A percentile compares a stretch with the other conserved stretches of the same genome.
phyloP scores from a whole-genome alignment of 495 filamentous ascomycete species.

The Cryomyces minteri region DNA sequence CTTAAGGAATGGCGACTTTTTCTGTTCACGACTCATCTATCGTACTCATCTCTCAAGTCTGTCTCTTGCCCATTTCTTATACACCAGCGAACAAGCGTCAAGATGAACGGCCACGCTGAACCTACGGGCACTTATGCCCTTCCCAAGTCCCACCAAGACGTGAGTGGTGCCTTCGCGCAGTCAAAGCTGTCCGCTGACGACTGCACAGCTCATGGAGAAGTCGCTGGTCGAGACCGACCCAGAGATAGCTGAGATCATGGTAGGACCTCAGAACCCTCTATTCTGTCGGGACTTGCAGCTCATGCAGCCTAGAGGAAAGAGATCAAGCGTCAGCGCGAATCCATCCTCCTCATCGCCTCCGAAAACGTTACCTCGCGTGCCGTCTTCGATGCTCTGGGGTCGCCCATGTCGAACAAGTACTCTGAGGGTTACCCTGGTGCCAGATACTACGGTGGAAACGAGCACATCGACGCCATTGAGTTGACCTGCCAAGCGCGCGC shows the following conservation, averaged over 20 bases:
- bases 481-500: conserved; percentile 90
- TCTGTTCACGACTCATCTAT: no score
- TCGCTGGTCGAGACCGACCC: conserved; percentile 70
- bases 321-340: conserved; percentile 94
- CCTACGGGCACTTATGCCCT: conserved; percentile 50
- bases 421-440: conserved; percentile 97
- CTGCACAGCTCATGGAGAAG: conserved; percentile 68
- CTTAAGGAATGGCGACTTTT: no score
- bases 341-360: conserved; percentile 92
- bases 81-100: not conserved
- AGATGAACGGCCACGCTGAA: not conserved
- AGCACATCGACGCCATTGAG: conserved; percentile 96
- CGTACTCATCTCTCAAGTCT: no score
- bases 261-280: conserved; percentile 20
- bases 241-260: conserved; percentile 89
- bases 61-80: no score
- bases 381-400: conserved; percentile 77
- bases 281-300: not conserved
- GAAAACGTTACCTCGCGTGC: conserved; percentile 82
- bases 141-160: conserved; percentile 72
- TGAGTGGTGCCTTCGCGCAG: conserved; percentile 26
- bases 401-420: conserved; percentile 97
- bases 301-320: conserved; percentile 52
- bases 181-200: conserved; percentile 10
- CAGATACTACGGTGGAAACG: conserved; percentile 97